Evolutionary conservation across 106 monocot species (phyloP), one percentile per base, ranked within the genome.

Genomic region (Phalaenopsis equestris): DNA sequence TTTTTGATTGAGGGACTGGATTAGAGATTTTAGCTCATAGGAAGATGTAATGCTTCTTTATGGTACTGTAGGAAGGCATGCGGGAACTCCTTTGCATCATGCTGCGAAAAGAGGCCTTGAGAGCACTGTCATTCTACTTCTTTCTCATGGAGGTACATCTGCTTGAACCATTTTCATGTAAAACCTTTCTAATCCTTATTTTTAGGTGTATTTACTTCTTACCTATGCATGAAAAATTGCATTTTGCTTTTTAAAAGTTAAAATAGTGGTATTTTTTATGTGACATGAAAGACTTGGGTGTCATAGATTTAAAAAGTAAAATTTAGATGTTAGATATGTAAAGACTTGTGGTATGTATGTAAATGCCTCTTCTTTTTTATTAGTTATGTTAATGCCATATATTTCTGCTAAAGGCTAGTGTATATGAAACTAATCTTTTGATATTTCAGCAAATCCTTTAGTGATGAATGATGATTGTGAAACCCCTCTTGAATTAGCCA

Each of bases 401-500:
- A 11, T 56, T 15, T 56, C 17, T 15, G 30, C 30, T 30, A 30
- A 30, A 30, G 30, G 30, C 56, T 56, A 10, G 3, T 56, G 14
- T 56, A 56, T 56, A 45, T 45, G 43, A 45, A 45, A 4, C 1
- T 3, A 3, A 45, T 6, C 3, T 45, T 45, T 45, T 45, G 6
- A 45, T 45, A 6, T 45, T 45, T 6, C 43, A 45, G 16, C 91
- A 77, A 93, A 91, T 82, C 91, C 94, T 57, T 87, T 88, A 17
- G 78, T 84, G 76, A 83, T 89, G 88, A 99, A 99, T 82, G 92
- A 91, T 80, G 94, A 91, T 83, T 94, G 91, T 49, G 79, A 88
- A 49, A 99, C 94, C n/a, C 82, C 98, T 19, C 92, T 99, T 80
- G 98, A 99, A 73, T 73, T 94, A 84, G 94, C 98, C 41, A 92